Percentiles rank a stretch among this genome's conserved stretches.
Conservation (phyloP, 352 stramenopile genomes). For the Vaucheria bursata region DNA sequence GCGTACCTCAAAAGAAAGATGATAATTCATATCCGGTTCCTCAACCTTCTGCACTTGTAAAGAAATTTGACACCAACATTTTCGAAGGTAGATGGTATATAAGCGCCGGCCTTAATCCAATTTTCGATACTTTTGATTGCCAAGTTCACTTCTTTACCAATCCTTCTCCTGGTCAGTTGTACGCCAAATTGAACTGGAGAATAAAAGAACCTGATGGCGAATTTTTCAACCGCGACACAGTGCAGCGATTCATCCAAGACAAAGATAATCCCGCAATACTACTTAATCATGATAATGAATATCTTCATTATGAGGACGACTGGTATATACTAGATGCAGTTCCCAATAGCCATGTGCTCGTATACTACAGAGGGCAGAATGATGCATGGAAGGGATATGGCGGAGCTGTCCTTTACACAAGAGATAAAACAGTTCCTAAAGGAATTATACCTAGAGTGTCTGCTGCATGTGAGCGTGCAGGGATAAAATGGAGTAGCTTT, state of each 20-base stretch:
- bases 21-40: conserved; percentile 64
- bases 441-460: conserved; percentile 54
- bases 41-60: conserved; percentile 52
- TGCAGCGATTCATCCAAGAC: conserved; percentile 69
- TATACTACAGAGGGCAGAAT: conserved; percentile 70
- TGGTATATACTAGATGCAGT: conserved; percentile 74
- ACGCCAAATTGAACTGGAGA: conserved; percentile 68
- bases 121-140: conserved; percentile 35
- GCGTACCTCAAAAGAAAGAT: conserved; percentile 59
- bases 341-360: conserved; percentile 59
- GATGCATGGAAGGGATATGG: conserved; percentile 74
- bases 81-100: conserved; percentile 64
- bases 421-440: conserved; percentile 53
- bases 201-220: conserved; percentile 70
- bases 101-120: conserved; percentile 62
- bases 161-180: conserved; percentile 58
- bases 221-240: conserved; percentile 65
- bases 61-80: conserved; percentile 54
- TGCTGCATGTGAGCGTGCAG: conserved; percentile 58
- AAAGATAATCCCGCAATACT: conserved; percentile 58
- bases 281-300: conserved; percentile 76
- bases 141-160: conserved; percentile 70
- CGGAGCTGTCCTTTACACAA: conserved; percentile 66
- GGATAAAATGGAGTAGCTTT: conserved; percentile 65
- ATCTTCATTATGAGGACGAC: conserved; percentile 73